Conservation (phyloP, 148 eudicot species). For the Hydrangea macrophylla region DNA sequence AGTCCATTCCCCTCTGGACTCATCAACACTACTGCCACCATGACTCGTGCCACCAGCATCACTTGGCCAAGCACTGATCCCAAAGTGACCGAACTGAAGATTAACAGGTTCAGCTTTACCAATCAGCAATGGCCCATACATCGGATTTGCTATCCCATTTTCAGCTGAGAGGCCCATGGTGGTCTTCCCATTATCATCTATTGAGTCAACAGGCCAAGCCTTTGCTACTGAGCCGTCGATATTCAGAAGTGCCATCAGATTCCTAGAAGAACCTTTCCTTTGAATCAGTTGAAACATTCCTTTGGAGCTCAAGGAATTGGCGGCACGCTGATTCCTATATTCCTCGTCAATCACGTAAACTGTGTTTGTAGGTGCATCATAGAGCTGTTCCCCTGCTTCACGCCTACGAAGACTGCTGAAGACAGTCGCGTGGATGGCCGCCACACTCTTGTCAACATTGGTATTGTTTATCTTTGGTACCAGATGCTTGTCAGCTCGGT, state of each 20-base stretch:
- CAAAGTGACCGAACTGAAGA: conserved; percentile 94
- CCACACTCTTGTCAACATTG: conserved; percentile 92
- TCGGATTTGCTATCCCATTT: conserved; percentile 53
- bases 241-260: conserved; percentile 91
- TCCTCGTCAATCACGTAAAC: conserved; percentile 67
- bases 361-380: conserved; percentile 71
- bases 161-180: conserved; percentile 29
- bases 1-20: conserved; percentile 60
- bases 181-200: conserved; percentile 49
- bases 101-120: conserved; percentile 85
- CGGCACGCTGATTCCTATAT: conserved; percentile 79
- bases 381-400: conserved; percentile 73
- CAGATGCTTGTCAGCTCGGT: conserved; percentile 86
- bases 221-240: conserved; percentile 93
- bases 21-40: conserved; percentile 85
- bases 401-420: conserved; percentile 85
- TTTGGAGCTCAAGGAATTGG: conserved; percentile 85
- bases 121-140: conserved; percentile 80
- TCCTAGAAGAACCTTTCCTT: conserved; percentile 81
- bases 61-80: conserved; percentile 95
- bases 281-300: conserved; percentile 95
- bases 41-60: conserved; percentile 84
- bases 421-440: conserved; percentile 90
- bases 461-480: conserved; percentile 95
- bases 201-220: conserved; percentile 85